A percentile compares a stretch with the other conserved stretches of the same genome.
These are phyloP conservation scores for Coniochaeta sp. DNA, from an alignment of 2,329 filamentous ascomycete species.

Conservation along the genomic window DNA sequence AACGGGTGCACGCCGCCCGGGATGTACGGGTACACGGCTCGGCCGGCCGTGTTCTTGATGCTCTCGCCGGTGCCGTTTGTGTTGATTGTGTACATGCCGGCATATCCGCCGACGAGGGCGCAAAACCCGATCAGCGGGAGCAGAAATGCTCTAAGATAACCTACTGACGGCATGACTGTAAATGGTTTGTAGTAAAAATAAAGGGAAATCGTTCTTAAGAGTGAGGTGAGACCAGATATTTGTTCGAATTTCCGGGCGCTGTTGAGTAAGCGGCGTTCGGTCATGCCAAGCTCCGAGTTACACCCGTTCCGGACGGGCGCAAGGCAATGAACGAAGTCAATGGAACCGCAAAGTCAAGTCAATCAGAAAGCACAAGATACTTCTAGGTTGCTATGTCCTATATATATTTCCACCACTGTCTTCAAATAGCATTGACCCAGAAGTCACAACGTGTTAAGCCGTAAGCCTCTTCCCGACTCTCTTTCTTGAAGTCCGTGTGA, in stretches of 20 bases:
- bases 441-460: too few species aligned
- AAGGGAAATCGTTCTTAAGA: background rate
- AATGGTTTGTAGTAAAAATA: background rate
- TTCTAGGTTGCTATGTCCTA: too few species aligned
- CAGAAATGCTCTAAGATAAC: background rate
- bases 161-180: background rate
- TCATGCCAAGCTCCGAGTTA: background rate
- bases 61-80: background rate
- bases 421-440: too few species aligned
- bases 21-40: slow-evolving; percentile 3
- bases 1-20: slow-evolving; percentile 6
- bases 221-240: background rate
- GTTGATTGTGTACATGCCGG: background rate
- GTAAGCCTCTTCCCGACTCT: background rate
- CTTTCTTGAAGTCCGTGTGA: background rate
- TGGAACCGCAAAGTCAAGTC: too few species aligned
- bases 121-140: slow-evolving; percentile 4
- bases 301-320: background rate
- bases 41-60: slow-evolving; percentile 1
- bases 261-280: background rate
- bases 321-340: too few species aligned
- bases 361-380: too few species aligned
- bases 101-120: slow-evolving; percentile 8
- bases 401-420: too few species aligned
- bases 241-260: background rate